Evolutionary conservation across 139 green algal species (phyloP).

Genomic region (Chlamydomonas eustigma): DNA sequence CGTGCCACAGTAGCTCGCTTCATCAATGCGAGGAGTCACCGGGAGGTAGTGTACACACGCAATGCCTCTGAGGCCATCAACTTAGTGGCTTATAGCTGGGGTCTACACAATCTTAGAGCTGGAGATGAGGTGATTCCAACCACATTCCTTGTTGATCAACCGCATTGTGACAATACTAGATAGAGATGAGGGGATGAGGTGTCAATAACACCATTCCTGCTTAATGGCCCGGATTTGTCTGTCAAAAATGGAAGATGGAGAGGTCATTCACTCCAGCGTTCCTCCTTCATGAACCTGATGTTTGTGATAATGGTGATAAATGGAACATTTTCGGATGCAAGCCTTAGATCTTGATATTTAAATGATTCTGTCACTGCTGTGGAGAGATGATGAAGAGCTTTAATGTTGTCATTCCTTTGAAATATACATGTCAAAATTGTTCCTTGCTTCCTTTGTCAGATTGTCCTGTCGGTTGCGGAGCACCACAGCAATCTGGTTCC

Average conservation of each 20-base stretch:
- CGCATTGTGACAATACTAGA: too few relatives aligned
- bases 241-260: too few relatives aligned
- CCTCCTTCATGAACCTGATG: too few relatives aligned
- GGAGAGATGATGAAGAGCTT: neutral
- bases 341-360: neutral
- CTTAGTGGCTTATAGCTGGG: constrained; percentile 95
- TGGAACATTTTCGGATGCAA: too few relatives aligned
- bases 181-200: too few relatives aligned
- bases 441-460: constrained; percentile 38
- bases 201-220: too few relatives aligned
- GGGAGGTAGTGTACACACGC: constrained; percentile 93
- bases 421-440: too few relatives aligned
- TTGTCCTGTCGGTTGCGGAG: constrained; percentile 91
- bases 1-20: constrained; percentile 87
- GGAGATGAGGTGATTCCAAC: constrained; percentile 97
- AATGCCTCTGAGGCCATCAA: constrained; percentile 98
- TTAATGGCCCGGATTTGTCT: too few relatives aligned
- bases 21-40: constrained; percentile 63
- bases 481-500: constrained; percentile 98
- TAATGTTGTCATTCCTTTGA: neutral
- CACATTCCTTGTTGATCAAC: too few relatives aligned
- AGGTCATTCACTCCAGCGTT: too few relatives aligned
- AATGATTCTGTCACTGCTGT: neutral
- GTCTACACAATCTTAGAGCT: constrained; percentile 63
- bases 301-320: too few relatives aligned